Evolutionary conservation across 2,329 filamentous ascomycete species (phyloP), one percentile per base, ranked within the genome.

Genomic region (Epichloe amarillans): DNA sequence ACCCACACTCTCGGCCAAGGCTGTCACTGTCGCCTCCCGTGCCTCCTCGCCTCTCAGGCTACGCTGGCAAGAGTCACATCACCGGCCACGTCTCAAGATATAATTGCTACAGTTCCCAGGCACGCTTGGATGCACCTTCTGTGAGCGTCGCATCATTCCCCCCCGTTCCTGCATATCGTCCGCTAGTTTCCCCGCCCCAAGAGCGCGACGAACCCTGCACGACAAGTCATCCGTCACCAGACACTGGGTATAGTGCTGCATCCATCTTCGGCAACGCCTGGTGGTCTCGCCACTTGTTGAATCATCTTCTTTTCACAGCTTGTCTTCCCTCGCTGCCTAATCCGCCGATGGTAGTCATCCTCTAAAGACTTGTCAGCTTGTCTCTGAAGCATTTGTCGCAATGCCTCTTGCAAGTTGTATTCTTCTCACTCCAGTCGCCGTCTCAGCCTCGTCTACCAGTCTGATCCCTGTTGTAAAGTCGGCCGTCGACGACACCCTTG

Each of bases 391-490:
- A 63, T 63, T 66, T 66, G 57, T 60, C 65, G 79, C 70, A 62
- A 83, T 83, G 79, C 72, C 71, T 75, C 63, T 79, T 79, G 73
- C 69, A 72, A 70, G 66, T 67, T 65, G 64, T 60, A 61, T 60
- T 61, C 58, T 64, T 64, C 66, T 64, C 58, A 70, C 69, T 71
- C 74, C 78, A 82, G 79, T 82, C 77, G 78, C 73, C 75, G 70
- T 77, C 76, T 75, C 71, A 68, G 75, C 72, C 69, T 72, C 69
- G 77, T 79, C 74, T 64, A 72, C 76, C 76, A 75, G 76, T 77
- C 66, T 71, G 64, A 72, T 77, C 72, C 65, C 72, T 70, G 65
- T 72, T 76, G 72, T 72, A 74, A 72, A 71, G 64, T 69, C 67
- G 65, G 68, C 66, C 56, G 54, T 55, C 66, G 61, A 61, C 62